Evolutionary conservation across 208 protist genomes (phyloP).

Genomic region (Leishmania martiniquensis): DNA sequence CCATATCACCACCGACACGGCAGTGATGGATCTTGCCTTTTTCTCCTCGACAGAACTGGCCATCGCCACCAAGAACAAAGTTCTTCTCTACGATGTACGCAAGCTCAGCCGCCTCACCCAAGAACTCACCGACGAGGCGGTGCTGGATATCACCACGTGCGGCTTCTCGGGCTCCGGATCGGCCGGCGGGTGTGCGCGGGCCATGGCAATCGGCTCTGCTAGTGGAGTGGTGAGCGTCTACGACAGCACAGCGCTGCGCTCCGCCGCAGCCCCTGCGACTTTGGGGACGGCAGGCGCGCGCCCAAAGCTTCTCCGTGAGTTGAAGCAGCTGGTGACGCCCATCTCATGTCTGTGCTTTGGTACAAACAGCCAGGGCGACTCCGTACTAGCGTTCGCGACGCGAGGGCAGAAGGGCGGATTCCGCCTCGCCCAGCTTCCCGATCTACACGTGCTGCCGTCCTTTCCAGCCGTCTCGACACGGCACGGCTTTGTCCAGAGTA

Average conservation of each 20-base stretch:
- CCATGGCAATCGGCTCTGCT: conserved; percentile 64
- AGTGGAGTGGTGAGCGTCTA: conserved; percentile 85
- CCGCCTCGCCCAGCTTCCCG: conserved; percentile 71
- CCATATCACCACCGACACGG: conserved; percentile 48
- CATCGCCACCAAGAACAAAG: conserved; percentile 61
- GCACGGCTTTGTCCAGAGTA: conserved; percentile 77
- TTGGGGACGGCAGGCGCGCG: neutral
- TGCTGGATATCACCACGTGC: conserved; percentile 67
- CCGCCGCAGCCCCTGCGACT: neutral
- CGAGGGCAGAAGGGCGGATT: conserved; percentile 80
- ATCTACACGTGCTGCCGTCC: conserved; percentile 71
- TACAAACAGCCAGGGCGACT: conserved; percentile 50
- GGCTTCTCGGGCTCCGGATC: conserved; percentile 21
- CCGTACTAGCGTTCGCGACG: conserved; percentile 69
- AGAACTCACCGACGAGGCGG: conserved; percentile 62
- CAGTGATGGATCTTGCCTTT: conserved; percentile 63
- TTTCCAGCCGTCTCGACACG: conserved; percentile 73
- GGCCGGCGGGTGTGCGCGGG: neutral
- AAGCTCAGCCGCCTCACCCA: conserved; percentile 63
- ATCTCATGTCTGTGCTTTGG: conserved; percentile 67
- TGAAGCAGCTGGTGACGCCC: conserved; percentile 84
- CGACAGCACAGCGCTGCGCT: conserved; percentile 24
- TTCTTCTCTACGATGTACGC: conserved; percentile 83
- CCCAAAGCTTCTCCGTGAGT: conserved; percentile 36
- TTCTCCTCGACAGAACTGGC: conserved; percentile 55